phyloP scores from a whole-genome alignment of 2,329 filamentous ascomycete species.

The Paraconiothyrium sp. region DNA sequence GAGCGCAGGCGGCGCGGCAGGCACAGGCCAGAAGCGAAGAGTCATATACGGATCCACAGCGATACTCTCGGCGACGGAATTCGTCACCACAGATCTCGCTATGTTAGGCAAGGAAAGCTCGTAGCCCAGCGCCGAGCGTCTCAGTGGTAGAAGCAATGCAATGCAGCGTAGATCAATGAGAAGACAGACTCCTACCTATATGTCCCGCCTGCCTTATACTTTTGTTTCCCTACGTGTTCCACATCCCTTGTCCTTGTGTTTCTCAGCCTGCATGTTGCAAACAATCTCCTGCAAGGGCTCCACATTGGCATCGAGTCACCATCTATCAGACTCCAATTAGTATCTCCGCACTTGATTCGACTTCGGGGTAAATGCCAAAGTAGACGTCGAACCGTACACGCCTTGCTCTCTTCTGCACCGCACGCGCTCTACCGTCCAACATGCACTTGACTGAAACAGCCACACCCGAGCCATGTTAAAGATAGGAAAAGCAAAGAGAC shows the following conservation, averaged over 20 bases:
- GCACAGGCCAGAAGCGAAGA: constrained; percentile 72
- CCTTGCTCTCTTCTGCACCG: too few relatives aligned
- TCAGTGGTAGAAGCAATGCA: background rate
- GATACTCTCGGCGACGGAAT: constrained; percentile 69
- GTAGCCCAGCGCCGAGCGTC: constrained; percentile 23
- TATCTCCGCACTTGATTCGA: too few relatives aligned
- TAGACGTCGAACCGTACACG: too few relatives aligned
- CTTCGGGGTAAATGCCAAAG: too few relatives aligned
- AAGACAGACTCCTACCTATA: background rate
- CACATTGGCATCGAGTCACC: background rate
- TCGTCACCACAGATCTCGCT: constrained; percentile 65
- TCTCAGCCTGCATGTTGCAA: background rate
- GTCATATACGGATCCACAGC: constrained; percentile 96
- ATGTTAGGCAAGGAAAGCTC: constrained; percentile 63
- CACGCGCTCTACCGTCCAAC: too few relatives aligned
- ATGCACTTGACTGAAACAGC: too few relatives aligned
- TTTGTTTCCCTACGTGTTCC: background rate
- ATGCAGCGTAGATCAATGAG: background rate
- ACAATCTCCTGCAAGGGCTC: background rate
- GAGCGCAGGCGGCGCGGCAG: constrained; percentile 61
- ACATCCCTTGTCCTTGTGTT: background rate
- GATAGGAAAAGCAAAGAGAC: too few relatives aligned
- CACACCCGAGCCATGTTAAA: too few relatives aligned
- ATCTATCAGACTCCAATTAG: background rate
- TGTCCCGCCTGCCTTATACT: background rate